Conservation (phyloP, 129 eudicot genomes). For the Chrysanthemum makinoi region DNA sequence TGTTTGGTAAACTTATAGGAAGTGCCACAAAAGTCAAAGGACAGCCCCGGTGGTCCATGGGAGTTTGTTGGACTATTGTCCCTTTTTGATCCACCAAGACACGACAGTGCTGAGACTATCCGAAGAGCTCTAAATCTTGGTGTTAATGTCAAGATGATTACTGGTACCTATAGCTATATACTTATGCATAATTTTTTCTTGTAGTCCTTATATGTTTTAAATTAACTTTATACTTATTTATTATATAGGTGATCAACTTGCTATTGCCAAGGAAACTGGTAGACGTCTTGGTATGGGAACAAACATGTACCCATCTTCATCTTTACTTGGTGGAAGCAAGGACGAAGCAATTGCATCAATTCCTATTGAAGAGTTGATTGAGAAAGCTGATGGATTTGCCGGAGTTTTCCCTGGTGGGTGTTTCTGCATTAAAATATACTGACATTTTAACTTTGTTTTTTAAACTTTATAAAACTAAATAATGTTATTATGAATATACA, state of each 20-base stretch:
- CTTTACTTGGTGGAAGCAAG: conserved; percentile 63
- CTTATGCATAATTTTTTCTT: not conserved
- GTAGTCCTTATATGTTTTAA: not conserved
- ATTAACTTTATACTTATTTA: not conserved
- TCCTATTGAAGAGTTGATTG: conserved; percentile 61
- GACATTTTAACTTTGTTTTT: not conserved
- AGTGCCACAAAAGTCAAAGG: conserved; percentile 70
- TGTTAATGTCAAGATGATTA: conserved; percentile 81
- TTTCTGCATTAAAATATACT: not conserved
- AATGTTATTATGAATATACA: conserved; percentile 16
- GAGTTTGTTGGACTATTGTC: conserved; percentile 67
- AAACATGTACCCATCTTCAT: conserved; percentile 68
- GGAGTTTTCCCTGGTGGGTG: conserved; percentile 68
- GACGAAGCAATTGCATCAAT: conserved; percentile 59
- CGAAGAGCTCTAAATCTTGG: conserved; percentile 70
- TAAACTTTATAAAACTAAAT: not conserved
- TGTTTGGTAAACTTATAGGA: conserved; percentile 29
- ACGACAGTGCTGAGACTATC: conserved; percentile 69
- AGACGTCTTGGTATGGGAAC: conserved; percentile 73
- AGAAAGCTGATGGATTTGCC: conserved; percentile 75
- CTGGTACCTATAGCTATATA: conserved; percentile 37
- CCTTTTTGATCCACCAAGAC: conserved; percentile 76
- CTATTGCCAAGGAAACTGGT: conserved; percentile 69
- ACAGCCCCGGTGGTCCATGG: conserved; percentile 63
- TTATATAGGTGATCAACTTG: conserved; percentile 68